A percentile compares a stretch with the other conserved stretches of the same genome.
Conservation (phyloP, 306 rosid genomes). For the Neltuma alba region DNA sequence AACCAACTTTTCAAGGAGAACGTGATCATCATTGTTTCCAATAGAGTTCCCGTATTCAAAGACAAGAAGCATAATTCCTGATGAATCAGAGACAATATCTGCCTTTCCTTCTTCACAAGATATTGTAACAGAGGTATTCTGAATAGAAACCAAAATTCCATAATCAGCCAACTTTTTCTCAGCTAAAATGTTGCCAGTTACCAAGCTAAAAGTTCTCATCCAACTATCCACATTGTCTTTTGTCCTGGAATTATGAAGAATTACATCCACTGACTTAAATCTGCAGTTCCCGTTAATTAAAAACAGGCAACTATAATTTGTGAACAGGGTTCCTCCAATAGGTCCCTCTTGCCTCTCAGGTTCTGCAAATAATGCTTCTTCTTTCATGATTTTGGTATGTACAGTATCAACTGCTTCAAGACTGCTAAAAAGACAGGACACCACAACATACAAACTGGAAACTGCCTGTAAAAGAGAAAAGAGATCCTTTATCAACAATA, state of each 20-base stretch:
- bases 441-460: conserved; percentile 52
- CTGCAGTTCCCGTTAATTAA: conserved; percentile 52
- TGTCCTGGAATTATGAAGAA: conserved; percentile 70
- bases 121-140: conserved; percentile 51
- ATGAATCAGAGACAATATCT: conserved; percentile 52
- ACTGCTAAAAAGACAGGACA: conserved; percentile 44
- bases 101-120: conserved; percentile 65
- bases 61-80: conserved; percentile 52
- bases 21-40: conserved; percentile 45
- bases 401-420: conserved; percentile 42
- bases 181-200: conserved; percentile 44
- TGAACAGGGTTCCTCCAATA: conserved; percentile 36
- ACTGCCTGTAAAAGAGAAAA: conserved; percentile 61
- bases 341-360: conserved; percentile 46
- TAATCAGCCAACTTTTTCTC: conserved; percentile 56
- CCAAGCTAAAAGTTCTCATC: conserved; percentile 34
- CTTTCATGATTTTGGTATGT: conserved; percentile 46
- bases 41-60: conserved; percentile 54
- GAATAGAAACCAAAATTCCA: conserved; percentile 79
- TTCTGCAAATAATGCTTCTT: conserved; percentile 41
- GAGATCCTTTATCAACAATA: conserved; percentile 38
- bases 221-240: conserved; percentile 39
- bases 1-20: conserved; percentile 50
- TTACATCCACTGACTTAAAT: conserved; percentile 57
- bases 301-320: conserved; percentile 42